Base-by-base conservation (phyloP, 768 basidiomycete species). In the Porpolomopsis calyptriformis region DNA sequence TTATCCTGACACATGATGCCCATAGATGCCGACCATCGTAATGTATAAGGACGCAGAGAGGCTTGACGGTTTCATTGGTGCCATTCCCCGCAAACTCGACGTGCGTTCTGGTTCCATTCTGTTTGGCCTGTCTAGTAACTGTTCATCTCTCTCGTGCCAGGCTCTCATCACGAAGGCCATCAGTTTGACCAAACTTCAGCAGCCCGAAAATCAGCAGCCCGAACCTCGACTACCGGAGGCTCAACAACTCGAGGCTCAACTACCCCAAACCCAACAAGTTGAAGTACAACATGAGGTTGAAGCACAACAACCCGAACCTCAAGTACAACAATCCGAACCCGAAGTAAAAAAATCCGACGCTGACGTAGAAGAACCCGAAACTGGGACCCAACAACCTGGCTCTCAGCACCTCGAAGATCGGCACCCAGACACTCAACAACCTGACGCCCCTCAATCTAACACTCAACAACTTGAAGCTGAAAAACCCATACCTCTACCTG, bases 61-160 rank as follows among this genome's bases (percentile, higher is more conserved):
- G 47, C 10, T 55, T 2, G 51, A 53, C 0, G 64, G 68, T 2
- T 35, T 76, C 23, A 68, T 76, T 12, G 80, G 81, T 20, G 78
- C 80, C 3, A 58, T 57, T 46, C 70, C 72, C 3, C 3, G 27
- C 0, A 54, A 25, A 4, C 65, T 78, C 29, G 31, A 71, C 61
- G 76, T 76, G 31, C 44, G 64, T 51, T 4, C 18, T n/a, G 10
- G 11, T 10, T 18, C 8, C 16, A 6, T 40, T 11, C 23, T 24
- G 40, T 4, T 40, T n/a, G 16, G 29, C 29, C 29, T n/a, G 29
- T 31, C 7, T 31, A 14, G 7, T 31, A 31, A 7, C 29, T 31
- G 29, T 14, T 31, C 14, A 31, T 31, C 7, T 7, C 29, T 31
- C 14, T 31, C 14, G 29, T 7, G 7, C 7, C 14, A 31, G 29